Evolutionary conservation across 1,284 basidiomycete genomes (phyloP).

Genomic region (Porphyrellus sp.): DNA sequence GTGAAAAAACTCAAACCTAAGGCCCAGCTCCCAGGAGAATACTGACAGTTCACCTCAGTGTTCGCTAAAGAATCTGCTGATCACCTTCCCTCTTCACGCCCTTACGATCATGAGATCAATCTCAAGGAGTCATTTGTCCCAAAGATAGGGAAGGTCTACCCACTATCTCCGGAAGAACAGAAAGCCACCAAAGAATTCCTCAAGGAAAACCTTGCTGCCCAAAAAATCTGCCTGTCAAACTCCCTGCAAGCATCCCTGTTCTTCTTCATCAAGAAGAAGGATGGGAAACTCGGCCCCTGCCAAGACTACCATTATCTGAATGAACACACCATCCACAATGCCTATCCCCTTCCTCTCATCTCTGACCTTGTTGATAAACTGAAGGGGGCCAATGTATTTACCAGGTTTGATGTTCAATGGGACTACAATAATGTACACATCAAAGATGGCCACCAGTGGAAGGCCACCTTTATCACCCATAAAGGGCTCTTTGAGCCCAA

Average conservation of each 20-base stretch:
- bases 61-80: background rate
- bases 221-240: background rate
- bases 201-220: background rate
- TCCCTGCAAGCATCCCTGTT: background rate
- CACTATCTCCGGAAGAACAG: background rate
- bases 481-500: too few species aligned
- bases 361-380: too few species aligned
- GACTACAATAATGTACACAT: too few species aligned
- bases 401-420: too few species aligned
- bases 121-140: background rate
- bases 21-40: too few species aligned
- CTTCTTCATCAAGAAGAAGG: background rate
- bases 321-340: too few species aligned
- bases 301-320: background rate
- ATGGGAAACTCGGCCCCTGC: background rate
- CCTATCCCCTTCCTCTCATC: too few species aligned
- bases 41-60: background rate
- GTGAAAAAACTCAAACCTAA: too few species aligned
- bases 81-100: background rate
- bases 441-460: too few species aligned
- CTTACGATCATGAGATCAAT: background rate
- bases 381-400: too few species aligned
- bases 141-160: background rate
- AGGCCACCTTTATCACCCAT: too few species aligned
- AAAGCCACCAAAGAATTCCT: background rate